phyloP scores from a whole-genome alignment of 768 basidiomycete species.

The Termitomyces titanicus region DNA sequence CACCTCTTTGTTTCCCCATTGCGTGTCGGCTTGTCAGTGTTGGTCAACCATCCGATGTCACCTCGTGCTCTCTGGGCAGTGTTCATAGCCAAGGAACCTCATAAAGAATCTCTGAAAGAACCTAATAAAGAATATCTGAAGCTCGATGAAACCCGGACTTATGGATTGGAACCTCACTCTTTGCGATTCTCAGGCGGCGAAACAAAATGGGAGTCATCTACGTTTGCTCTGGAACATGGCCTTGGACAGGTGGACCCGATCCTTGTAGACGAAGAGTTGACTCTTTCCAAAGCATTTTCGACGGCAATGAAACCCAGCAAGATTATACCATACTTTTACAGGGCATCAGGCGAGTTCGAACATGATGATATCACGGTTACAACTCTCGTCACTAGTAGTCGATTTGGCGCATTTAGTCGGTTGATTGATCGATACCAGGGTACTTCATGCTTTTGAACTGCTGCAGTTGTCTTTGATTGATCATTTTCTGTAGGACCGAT shows the following conservation, averaged over 20 bases:
- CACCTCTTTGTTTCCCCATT: slow-evolving; percentile 32
- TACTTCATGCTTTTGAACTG: slow-evolving; percentile 18
- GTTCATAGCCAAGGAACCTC: slow-evolving; percentile 1
- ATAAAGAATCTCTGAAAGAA: slow-evolving; percentile 8
- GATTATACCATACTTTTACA: slow-evolving; percentile 80
- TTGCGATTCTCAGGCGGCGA: slow-evolving; percentile 11
- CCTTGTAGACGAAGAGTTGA: slow-evolving; percentile 42
- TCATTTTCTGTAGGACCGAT: slow-evolving; percentile 59
- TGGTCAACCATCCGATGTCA: slow-evolving; percentile 20
- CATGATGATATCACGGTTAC: slow-evolving; percentile 78
- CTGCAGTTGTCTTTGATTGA: neutral
- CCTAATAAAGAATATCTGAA: slow-evolving; percentile 3
- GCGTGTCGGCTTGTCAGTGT: slow-evolving; percentile 20
- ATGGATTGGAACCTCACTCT: slow-evolving; percentile 10
- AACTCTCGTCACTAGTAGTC: slow-evolving; percentile 77
- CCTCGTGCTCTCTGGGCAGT: slow-evolving; percentile 18
- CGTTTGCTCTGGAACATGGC: slow-evolving; percentile 29
- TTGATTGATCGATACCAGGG: slow-evolving; percentile 80
- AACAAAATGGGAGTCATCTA: slow-evolving; percentile 31
- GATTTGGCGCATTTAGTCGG: slow-evolving; percentile 67
- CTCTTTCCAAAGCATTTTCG: slow-evolving; percentile 69
- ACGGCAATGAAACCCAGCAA: slow-evolving; percentile 68
- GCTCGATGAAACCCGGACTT: slow-evolving; percentile 7
- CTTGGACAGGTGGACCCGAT: slow-evolving; percentile 30
- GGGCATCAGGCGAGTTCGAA: slow-evolving; percentile 53